Base-by-base conservation (phyloP, 371 early-diverging fungal species). In the Massospora cicadina region DNA sequence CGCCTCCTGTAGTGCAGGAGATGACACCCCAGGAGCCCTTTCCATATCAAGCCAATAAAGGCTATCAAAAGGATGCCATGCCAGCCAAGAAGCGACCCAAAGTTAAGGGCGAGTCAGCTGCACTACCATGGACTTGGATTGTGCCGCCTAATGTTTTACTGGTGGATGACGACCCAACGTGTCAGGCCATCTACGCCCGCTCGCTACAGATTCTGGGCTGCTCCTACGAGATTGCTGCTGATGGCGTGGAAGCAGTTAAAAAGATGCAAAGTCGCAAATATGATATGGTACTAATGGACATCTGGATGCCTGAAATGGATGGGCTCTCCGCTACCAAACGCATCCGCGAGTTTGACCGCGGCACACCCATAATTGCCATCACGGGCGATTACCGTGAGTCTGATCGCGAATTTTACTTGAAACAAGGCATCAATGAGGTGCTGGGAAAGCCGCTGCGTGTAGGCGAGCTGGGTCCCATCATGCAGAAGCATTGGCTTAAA, bases 251-350 rank as follows among this genome's bases (percentile, higher is more conserved):
- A 33, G 89, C 89, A 2, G 76, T 89, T 7, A 75, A 80, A 54
- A 79, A 79, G 59, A 77, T 81, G 78, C 77, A 77, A 24, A 33
- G 74, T 2, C 77, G 78, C 31, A 83, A 83, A 66, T 87, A 87
- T 65, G 89, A 89, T 68, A 73, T 89, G 53, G 85, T 89, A 17
- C 71, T 89, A 2, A 87, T 89, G 89, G 87, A 88, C 67, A 85
- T 86, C 57, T 76, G 83, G 31, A 85, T 87, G 82, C 87, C 87
- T 2, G 80, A 81, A 43, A 69, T 88, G 67, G 88, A 88, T 70
- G 88, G 90, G 31, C 69, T 74, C 2, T 55, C 64, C 1, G 83
- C 88, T 0, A 86, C 88, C 1, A 71, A 77, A 12, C 82, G 75
- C 30, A 88, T 91, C 63, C 81, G 89, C 55, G 82, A 83, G 70